Evolutionary conservation across 2,329 filamentous ascomycete genomes (phyloP), one percentile per base, ranked within the genome.

Genomic region (Chaetomium sp.): DNA sequence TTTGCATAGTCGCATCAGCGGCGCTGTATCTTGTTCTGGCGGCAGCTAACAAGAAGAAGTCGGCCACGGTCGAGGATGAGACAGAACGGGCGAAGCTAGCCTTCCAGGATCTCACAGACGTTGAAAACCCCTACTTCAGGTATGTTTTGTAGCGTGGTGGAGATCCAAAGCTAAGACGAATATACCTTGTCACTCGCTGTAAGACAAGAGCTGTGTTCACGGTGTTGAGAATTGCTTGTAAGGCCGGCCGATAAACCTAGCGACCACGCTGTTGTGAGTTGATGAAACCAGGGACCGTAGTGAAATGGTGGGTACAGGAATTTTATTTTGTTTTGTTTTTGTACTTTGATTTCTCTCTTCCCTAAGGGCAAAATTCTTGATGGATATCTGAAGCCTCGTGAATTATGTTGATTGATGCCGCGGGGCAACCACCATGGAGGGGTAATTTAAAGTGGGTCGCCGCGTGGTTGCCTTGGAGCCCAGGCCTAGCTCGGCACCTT

Each of bases 81-180:
- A 68, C 71, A 11, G 84, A 88, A 63, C 74, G 82, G 51, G 85
- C 81, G 47, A 81, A 81, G 61, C 65, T 86, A 51, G 85, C 84
- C 0, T 89, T 88, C 57, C 76, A 81, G 53, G 85, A 88, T 65
- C 68, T 87, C 60, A 88, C 86, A 0, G 86, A 88, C 61, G 82
- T 80, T 66, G 74, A 88, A 68, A 88, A 88, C 61, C 76, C 77
- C 1, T 84, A 84, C 64, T 88, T 88, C 62, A 73, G 77, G 62
- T 88, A 88, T 33, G 51, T 66, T 50, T 50, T 58, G 4, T 58
- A 42, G 11, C 19, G 19, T 27, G 19, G 19, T 27, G 19, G 36
- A 54, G 42, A 33, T 19, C 4, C 2, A 7, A 9, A 50, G n/a
- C 27, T 6, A 1, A 6, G 42, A 11, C n/a, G 27, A 4, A n/a